Evolutionary conservation across 768 basidiomycete genomes (phyloP).

Genomic region (Gloeopeniophorella convolvens): DNA sequence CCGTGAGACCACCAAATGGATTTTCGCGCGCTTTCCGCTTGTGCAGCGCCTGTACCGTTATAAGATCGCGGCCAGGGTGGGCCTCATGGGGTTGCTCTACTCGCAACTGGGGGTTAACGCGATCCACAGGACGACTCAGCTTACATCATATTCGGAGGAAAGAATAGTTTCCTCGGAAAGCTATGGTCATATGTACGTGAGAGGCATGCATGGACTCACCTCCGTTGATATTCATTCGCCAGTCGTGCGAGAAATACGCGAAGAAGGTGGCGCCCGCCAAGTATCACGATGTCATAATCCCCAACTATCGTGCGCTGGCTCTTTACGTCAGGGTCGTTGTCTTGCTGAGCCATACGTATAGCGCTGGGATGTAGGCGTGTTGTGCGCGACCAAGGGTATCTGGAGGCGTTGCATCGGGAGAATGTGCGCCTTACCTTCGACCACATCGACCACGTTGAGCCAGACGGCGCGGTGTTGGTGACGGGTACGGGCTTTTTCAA

Average conservation of each 20-base stretch:
- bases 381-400: constrained; percentile 52
- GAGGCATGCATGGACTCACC: neutral
- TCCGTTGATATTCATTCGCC: neutral
- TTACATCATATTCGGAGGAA: neutral
- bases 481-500: constrained; percentile 19
- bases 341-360: constrained; percentile 17
- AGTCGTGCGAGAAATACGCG: constrained; percentile 41
- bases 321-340: neutral
- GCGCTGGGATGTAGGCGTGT: constrained; percentile 58
- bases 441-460: constrained; percentile 40
- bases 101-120: neutral
- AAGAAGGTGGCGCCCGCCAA: constrained; percentile 34
- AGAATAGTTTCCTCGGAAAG: constrained; percentile 1
- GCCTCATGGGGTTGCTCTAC: no score
- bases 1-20: constrained; percentile 39
- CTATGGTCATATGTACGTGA: neutral
- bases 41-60: constrained; percentile 40
- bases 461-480: constrained; percentile 43
- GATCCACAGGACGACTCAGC: neutral
- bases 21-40: constrained; percentile 47
- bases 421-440: constrained; percentile 48
- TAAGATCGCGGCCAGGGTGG: constrained; percentile 39
- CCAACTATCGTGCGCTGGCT: constrained; percentile 40
- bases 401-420: constrained; percentile 40
- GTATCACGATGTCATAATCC: constrained; percentile 32